phyloP scores from a whole-genome alignment of 2,329 filamentous ascomycete genomes.

The Aspergillus uvarum region DNA sequence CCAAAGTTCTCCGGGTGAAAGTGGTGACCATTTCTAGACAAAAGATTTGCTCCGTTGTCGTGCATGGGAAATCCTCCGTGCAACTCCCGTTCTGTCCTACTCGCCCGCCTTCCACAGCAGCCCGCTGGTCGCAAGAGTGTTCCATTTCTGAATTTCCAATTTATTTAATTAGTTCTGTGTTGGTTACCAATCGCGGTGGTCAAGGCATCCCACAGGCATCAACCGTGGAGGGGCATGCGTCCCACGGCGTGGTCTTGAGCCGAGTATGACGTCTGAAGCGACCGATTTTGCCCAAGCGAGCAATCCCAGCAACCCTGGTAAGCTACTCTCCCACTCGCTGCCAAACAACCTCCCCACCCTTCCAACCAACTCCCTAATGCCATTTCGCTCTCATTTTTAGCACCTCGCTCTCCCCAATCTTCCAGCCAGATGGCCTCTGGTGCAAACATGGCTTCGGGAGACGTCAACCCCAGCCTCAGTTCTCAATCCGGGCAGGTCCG shows the following conservation, averaged over 20 bases:
- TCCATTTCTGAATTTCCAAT: not conserved
- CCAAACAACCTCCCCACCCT: not conserved
- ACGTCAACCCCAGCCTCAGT: slow-evolving; percentile 32
- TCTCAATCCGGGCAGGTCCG: slow-evolving; percentile 54
- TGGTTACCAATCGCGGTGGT: not conserved
- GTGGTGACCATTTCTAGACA: slow-evolving; percentile 11
- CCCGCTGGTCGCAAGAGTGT: slow-evolving; percentile 1
- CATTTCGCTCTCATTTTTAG: slow-evolving; percentile 12
- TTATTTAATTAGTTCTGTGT: not conserved
- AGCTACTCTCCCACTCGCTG: slow-evolving; percentile 22
- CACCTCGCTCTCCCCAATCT: slow-evolving; percentile 19
- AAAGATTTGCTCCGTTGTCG: slow-evolving; percentile 32
- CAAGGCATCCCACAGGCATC: slow-evolving; percentile 2
- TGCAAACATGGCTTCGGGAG: slow-evolving; percentile 24
- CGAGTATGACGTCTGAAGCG: slow-evolving; percentile 40
- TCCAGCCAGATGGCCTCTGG: slow-evolving; percentile 24
- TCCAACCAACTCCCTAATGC: slow-evolving; percentile 10
- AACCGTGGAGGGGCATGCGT: slow-evolving; percentile 35
- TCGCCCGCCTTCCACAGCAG: not conserved
- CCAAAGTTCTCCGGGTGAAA: not conserved
- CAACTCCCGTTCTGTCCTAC: slow-evolving; percentile 33
- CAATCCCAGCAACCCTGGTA: slow-evolving; percentile 32
- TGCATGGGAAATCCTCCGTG: slow-evolving; percentile 24
- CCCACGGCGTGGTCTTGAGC: slow-evolving; percentile 27
- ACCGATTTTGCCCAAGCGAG: slow-evolving; percentile 28